Evolutionary conservation across 495 filamentous ascomycete genomes (phyloP), one percentile per base, ranked within the genome.

Genomic region (Penicillium maclennaniae): DNA sequence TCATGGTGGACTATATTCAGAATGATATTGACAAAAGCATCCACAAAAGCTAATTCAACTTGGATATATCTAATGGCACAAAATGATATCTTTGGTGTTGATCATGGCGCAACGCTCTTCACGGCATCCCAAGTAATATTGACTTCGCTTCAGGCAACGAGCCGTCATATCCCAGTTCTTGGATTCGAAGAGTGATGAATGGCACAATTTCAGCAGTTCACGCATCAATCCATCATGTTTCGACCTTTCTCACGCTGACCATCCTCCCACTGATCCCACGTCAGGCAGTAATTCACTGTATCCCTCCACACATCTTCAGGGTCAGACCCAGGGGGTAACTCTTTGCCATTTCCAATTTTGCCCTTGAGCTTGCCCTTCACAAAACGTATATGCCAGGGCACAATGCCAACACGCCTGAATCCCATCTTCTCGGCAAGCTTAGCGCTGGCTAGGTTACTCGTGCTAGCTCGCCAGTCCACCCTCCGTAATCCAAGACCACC

Each of bases 251-350:
- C 53, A 34, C 31, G 52, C 8, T 17, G 48, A 7, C 43, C 51
- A 9, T 14, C 23, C 10, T 46, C 44, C 62, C 62, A 65, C 7
- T 40, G 34, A 27, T 65, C 59, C 62, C 62, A 62, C 15, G 44
- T 45, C 37, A 65, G n/a, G 38, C 47, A 52, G 10, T 59, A 45
- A 12, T 47, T 45, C 7, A 62, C 26, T 0, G 61, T 54, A 45
- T 65, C 62, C 37, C 62, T 51, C 62, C 62, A 62, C 28, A 62
- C 1, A 51, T 65, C 62, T 12, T 54, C 43, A 7, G 47, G 45
- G 20, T 65, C 55, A 43, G 47, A 46, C 10, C 55, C 50, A 44
- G 59, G 45, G 5, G 62, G 62, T 14, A 45, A 20, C 10, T 12
- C 50, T 25, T 28, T 53, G 0, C 62, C 62, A 53, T 65, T 57